Percentiles rank a stretch among this genome's conserved stretches.
Evolutionary conservation across 2,329 filamentous ascomycete species (phyloP).

Genomic region (Ophiostoma sp.): DNA sequence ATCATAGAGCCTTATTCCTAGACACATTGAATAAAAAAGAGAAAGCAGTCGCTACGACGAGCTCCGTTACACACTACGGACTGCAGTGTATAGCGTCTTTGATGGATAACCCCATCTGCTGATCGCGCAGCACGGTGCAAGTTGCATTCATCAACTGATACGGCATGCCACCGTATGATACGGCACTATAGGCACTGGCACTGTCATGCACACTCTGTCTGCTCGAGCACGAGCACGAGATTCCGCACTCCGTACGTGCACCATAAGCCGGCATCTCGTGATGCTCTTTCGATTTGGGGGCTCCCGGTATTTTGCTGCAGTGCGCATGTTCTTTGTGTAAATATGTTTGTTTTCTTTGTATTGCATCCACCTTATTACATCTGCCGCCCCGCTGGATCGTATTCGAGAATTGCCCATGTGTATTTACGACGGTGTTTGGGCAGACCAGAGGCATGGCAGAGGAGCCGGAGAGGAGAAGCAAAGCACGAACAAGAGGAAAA

Average conservation of each 20-base stretch:
- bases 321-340: neutral
- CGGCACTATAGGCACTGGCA: neutral
- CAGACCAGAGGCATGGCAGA: no score
- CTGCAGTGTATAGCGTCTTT: no score
- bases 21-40: no score
- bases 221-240: no score
- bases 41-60: no score
- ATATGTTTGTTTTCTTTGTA: neutral
- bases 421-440: neutral
- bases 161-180: neutral
- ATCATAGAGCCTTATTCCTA: no score
- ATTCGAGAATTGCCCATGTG: neutral
- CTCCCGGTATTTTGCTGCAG: neutral
- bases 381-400: constrained; percentile 3
- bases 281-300: constrained; percentile 1
- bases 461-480: no score
- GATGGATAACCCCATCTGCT: no score
- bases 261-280: neutral
- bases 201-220: neutral
- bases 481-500: neutral
- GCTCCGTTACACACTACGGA: no score
- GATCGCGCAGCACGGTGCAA: no score
- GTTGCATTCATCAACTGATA: neutral
- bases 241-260: neutral
- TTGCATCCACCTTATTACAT: neutral